Evolutionary conservation across 345 rosid genomes (phyloP).

Genomic region (Leavenworthia alabamica): DNA sequence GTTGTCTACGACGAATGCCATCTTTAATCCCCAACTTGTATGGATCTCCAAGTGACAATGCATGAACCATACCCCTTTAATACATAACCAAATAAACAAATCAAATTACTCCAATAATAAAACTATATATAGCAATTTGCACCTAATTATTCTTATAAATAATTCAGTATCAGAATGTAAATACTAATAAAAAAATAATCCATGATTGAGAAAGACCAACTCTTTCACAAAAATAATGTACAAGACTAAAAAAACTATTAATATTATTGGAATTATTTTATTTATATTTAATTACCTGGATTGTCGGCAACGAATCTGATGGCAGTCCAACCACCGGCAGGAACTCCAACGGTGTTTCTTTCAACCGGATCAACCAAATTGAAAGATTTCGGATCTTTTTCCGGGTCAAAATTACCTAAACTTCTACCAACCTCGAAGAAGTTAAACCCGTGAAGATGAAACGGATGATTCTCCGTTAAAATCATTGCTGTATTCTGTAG

Average conservation of each 20-base stretch:
- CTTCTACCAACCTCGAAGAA: constrained; percentile 67
- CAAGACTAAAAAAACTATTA: neutral
- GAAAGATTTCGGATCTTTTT: constrained; percentile 48
- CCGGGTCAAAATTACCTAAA: constrained; percentile 53
- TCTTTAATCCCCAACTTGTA: constrained; percentile 93
- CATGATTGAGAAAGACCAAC: neutral
- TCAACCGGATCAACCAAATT: constrained; percentile 86
- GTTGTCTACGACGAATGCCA: constrained; percentile 88
- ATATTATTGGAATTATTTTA: neutral
- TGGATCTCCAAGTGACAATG: constrained; percentile 95
- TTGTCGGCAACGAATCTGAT: constrained; percentile 87
- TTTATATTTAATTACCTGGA: constrained; percentile 50
- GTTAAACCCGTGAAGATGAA: constrained; percentile 60
- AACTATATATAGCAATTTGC: constrained; percentile 9
- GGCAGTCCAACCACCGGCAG: constrained; percentile 88
- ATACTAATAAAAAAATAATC: neutral
- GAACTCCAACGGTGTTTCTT: constrained; percentile 81
- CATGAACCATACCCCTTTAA: constrained; percentile 85
- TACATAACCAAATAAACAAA: neutral
- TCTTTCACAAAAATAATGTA: neutral
- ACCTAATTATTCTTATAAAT: constrained; percentile 11
- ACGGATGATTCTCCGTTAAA: constrained; percentile 66
- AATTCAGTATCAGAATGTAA: neutral
- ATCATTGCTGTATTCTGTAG: constrained; percentile 76
- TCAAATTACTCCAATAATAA: neutral